Evolutionary conservation across 1,284 basidiomycete genomes (phyloP).

Genomic region (Trametes polyzona): DNA sequence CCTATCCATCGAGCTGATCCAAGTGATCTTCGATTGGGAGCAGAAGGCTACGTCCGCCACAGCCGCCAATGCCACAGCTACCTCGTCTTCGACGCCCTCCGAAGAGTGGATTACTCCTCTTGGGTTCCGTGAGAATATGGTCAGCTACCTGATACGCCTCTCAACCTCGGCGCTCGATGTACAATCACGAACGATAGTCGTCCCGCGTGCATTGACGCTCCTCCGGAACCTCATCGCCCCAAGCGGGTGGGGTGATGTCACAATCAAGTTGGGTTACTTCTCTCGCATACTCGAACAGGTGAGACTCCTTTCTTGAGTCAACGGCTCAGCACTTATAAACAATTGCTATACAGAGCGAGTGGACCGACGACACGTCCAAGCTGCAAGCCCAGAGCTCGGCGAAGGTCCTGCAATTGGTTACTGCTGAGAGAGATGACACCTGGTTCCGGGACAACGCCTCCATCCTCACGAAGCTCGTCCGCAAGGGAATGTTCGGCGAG

Average conservation of each 20-base stretch:
- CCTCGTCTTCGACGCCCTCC: constrained; percentile 16
- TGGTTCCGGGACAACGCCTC: constrained; percentile 84
- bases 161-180: constrained; percentile 79
- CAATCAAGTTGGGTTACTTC: constrained; percentile 91
- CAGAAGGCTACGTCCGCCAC: constrained; percentile 56
- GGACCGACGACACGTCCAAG: constrained; percentile 68
- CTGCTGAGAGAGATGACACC: constrained; percentile 80
- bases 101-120: constrained; percentile 75
- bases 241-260: constrained; percentile 91
- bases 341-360: constrained; percentile 60
- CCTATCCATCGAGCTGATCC: constrained; percentile 83
- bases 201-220: constrained; percentile 80
- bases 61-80: constrained; percentile 30
- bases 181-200: constrained; percentile 62
- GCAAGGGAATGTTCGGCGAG: constrained; percentile 84
- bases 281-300: constrained; percentile 83
- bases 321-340: neutral
- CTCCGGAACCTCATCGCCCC: constrained; percentile 83
- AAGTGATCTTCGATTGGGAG: constrained; percentile 91
- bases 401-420: constrained; percentile 88
- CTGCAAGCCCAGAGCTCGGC: constrained; percentile 82
- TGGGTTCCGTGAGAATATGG: constrained; percentile 84
- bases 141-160: constrained; percentile 92
- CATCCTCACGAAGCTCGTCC: constrained; percentile 88
- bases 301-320: constrained; percentile 27